phyloP scores from a whole-genome alignment of 768 basidiomycete genomes.

The Zangia roseola region DNA sequence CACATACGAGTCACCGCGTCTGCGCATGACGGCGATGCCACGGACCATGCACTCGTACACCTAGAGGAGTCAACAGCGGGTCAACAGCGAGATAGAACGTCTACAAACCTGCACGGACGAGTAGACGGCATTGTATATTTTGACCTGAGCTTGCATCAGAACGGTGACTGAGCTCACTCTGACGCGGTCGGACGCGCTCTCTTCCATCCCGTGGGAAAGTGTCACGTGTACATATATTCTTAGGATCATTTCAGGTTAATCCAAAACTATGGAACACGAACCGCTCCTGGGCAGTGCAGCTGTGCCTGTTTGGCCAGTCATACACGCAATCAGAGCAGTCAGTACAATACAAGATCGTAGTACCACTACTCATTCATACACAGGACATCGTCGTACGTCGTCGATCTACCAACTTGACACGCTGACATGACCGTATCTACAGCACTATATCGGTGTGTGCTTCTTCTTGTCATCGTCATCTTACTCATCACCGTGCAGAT shows the following conservation, averaged over 20 bases:
- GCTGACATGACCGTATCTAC: constrained; percentile 2
- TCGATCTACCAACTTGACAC: background rate
- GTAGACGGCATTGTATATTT: constrained; percentile 93
- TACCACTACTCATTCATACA: constrained; percentile 14
- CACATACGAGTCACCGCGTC: constrained; percentile 91
- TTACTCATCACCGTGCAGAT: constrained; percentile 44
- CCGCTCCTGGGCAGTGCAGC: constrained; percentile 46
- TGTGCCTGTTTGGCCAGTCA: constrained; percentile 76
- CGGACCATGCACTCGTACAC: constrained; percentile 99
- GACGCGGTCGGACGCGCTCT: constrained; percentile 25
- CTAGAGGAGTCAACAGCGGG: constrained; percentile 37
- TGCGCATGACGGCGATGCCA: constrained; percentile 97
- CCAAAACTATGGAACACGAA: constrained; percentile 37
- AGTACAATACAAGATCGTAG: constrained; percentile 22
- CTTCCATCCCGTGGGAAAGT: constrained; percentile 22
- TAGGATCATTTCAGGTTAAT: background rate
- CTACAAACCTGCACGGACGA: constrained; percentile 75
- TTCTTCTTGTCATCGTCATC: background rate
- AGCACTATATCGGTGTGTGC: constrained; percentile 71
- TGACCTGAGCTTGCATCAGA: constrained; percentile 48
- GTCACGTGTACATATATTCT: background rate
- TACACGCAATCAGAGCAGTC: constrained; percentile 73
- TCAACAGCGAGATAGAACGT: background rate
- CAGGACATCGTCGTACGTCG: constrained; percentile 62
- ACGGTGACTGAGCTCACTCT: constrained; percentile 18